Conservation (phyloP, 306 rosid species). For the Chamaecrista fasciculata region DNA sequence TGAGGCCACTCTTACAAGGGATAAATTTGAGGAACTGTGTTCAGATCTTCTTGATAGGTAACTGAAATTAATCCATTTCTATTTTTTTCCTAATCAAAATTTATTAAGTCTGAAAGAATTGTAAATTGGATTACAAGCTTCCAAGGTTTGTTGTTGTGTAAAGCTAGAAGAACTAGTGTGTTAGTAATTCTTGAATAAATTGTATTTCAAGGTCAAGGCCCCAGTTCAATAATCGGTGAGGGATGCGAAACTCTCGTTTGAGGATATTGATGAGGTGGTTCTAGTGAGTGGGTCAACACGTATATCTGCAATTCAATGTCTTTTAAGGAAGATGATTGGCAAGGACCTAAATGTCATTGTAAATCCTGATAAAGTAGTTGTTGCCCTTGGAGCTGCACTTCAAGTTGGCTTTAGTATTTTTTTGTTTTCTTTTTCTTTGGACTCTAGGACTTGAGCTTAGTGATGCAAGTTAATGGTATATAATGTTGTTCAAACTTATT, state of each 20-base stretch:
- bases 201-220: slow-evolving; percentile 58
- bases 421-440: neutral
- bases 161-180: neutral
- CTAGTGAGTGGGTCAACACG: slow-evolving; percentile 97
- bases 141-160: neutral
- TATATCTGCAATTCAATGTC: slow-evolving; percentile 86
- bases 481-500: neutral
- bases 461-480: neutral
- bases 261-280: slow-evolving; percentile 84
- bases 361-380: slow-evolving; percentile 96
- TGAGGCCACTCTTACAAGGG: slow-evolving; percentile 88
- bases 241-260: slow-evolving; percentile 87
- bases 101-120: neutral
- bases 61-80: neutral
- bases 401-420: slow-evolving; percentile 47
- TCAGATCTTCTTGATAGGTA: slow-evolving; percentile 97
- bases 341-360: slow-evolving; percentile 90
- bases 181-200: neutral
- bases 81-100: neutral
- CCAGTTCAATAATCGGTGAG: slow-evolving; percentile 90
- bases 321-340: slow-evolving; percentile 78
- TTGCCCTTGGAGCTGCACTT: too few relatives aligned
- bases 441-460: neutral
- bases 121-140: neutral
- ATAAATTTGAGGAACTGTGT: slow-evolving; percentile 85